Evolutionary conservation across 148 eudicot genomes (phyloP), one percentile per base, ranked within the genome.

Genomic region (Talinum fruticosum): DNA sequence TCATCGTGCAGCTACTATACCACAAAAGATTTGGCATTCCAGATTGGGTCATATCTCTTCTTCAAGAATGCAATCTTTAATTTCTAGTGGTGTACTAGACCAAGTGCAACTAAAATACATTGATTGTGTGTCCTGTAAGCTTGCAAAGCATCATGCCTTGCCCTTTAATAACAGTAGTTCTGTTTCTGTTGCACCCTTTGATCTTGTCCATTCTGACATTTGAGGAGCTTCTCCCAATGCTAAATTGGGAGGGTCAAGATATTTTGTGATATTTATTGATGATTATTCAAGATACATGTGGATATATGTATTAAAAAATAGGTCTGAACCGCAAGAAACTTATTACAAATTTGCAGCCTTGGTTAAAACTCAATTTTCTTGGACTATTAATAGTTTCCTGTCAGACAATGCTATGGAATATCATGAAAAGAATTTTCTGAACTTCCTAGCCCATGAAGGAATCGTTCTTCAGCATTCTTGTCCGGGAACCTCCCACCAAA

Each of bases 251-350:
- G 78, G 74, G 0, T 67, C 57, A 7, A 28, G 18, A 5, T 79
- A 79, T 6, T 79, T 79, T 66, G 69, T 79, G 2, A 73, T 66
- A 6, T 79, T 74, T 45, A 34, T 79, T 21, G 65, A 72, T 65
- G 71, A 79, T 28, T 79, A 23, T 26, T 35, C 82, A 13, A 7
- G 74, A 1, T 80, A 34, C 24, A 75, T 75, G 0, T 80, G 79
- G 75, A 2, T 66, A 2, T 47, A 47, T 13, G 3, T 47, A 10
- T 15, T 10, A 10, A 47, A 47, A 47, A 47, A 10, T 15, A 2
- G 53, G 16, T 15, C 5, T 47, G 53, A 47, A 13, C 12, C 12
- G 16, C 53, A 10, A 10, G 14, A 47, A 1, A 47, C 12, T 21
- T 76, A 66, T 23, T 64, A 16, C 18, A 28, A 18, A 4, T 75